Evolutionary conservation across 257 asterid species (phyloP).

Genomic region (Penstemon eatonii): DNA sequence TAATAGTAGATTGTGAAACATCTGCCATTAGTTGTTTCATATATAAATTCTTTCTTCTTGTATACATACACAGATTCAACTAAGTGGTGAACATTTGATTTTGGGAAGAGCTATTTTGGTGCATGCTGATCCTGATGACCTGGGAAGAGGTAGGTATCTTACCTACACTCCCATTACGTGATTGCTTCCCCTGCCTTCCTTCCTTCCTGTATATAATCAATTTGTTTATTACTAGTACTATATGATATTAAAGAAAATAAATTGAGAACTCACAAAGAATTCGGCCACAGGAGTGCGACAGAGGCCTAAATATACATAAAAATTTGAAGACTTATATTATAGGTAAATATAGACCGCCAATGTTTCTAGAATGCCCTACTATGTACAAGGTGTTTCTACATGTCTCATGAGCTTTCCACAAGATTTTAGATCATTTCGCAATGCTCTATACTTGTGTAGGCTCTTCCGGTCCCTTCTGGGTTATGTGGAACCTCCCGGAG

Average conservation of each 20-base stretch:
- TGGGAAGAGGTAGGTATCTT: conserved; percentile 64
- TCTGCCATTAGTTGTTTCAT: not conserved
- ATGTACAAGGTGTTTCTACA: too few relatives aligned
- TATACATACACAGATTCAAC: conserved; percentile 57
- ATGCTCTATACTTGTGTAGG: too few relatives aligned
- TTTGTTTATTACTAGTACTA: not conserved
- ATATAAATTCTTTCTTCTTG: not conserved
- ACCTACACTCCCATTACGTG: not conserved
- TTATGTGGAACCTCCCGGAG: too few relatives aligned
- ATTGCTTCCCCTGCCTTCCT: not conserved
- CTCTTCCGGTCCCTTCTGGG: too few relatives aligned
- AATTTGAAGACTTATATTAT: too few relatives aligned
- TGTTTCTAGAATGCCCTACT: too few relatives aligned
- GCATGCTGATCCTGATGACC: conserved; percentile 95
- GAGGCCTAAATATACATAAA: too few relatives aligned
- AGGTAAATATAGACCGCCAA: too few relatives aligned
- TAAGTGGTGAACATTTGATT: conserved; percentile 72
- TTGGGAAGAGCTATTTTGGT: conserved; percentile 92
- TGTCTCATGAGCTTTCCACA: too few relatives aligned
- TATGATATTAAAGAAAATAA: conserved; percentile 14
- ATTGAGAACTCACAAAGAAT: too few relatives aligned
- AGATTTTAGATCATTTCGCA: too few relatives aligned
- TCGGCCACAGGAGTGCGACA: too few relatives aligned
- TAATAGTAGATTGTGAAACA: not conserved
- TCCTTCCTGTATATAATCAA: not conserved